Base-by-base conservation (phyloP, 164 flowering plant species). In the Umbilicus rupestris region DNA sequence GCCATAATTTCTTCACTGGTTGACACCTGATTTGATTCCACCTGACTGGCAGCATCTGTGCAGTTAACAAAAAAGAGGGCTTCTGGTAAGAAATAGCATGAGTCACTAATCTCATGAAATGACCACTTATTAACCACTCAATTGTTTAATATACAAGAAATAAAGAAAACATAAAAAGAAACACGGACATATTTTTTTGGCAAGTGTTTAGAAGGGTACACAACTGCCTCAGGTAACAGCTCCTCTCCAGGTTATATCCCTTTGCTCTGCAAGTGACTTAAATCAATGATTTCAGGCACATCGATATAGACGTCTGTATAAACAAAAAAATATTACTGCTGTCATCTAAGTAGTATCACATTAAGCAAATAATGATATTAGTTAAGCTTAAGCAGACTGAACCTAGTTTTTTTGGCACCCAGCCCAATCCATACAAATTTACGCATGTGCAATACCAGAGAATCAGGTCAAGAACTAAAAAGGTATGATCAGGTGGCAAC, bases 351-450 rank as follows among this genome's bases (percentile, higher is more conserved):
- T 22, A 60, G 17, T 5, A 31, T 20, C 24, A 20, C 4, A 28
- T 17, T n/a, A 8, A 10, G 5, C 49, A 42, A 30, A 5, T n/a
- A 68, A 68, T 55, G 28, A 64, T 28, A 14, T 22, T 69, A 17
- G 22, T n/a, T n/a, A n/a, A n/a, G n/a, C n/a, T 39, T 47, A 15
- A 66, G 62, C 7, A 12, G 41, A 66, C 62, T 47, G 52, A 80
- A 92, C 97, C 99, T 63, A 95, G 91, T 75, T 95, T 95, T 74
- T 92, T 95, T 7, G 99, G 99, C 30, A 95, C 99, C 99, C 99
- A 95, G 71, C 99, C 99, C 33, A 55, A 71, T 84, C 99, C 97
- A 92, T 77, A 92, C 91, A 82, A 95, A 95, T 73, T 88, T 95
- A 47, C 97, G 84, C 99, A 95, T 92, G 74, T 95, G 99, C 84